Base-by-base conservation (phyloP, 169 alveolate genomes). In the Fabrea salina region DNA sequence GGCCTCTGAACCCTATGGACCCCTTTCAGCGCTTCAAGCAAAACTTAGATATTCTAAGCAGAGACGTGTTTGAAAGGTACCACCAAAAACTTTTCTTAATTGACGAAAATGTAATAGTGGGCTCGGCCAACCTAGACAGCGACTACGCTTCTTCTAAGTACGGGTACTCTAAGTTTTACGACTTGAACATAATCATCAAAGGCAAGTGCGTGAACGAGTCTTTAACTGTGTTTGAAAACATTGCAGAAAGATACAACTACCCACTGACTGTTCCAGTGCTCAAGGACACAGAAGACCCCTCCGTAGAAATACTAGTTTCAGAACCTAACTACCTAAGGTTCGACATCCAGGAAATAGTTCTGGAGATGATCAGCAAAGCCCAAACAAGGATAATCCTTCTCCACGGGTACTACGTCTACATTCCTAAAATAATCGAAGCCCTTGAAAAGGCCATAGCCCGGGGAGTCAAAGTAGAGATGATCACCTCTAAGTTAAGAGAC, bases 41-140 rank as follows among this genome's bases (percentile, higher is more conserved):
- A 16, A 13, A 11, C 33, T 39, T 25, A 57, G 87, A 78, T 19
- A 70, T 66, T 6, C 80, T 40, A 49, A 67, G 53, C 61, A 83
- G 79, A 33, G 80, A 82, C 32, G 58, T 88, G 49, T 89, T 89
- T 58, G 56, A 89, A 37, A 75, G 96, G 56, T 87, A 88, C 59
- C 96, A 92, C 78, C 82, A 92, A 39, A 92, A 92, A 72, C 57
- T 92, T 6, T 79, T 82, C 68, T 67, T 92, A 19, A 85, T 89
- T 27, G 96, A 92, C 80, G 86, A 92, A 67, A 78, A 75, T 49
- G 81, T 89, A 4, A 81, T 86, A 41, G 68, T 83, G 51, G 93
- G 93, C 5, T 78, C 90, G 6, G 64, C 86, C 13, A 92, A 92
- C 61, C 57, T 90, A 8, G 89, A 92, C 30, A 79, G 74, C 30